phyloP scores from a whole-genome alignment of 2,329 filamentous ascomycete genomes.

The Apiospora arundinis region DNA sequence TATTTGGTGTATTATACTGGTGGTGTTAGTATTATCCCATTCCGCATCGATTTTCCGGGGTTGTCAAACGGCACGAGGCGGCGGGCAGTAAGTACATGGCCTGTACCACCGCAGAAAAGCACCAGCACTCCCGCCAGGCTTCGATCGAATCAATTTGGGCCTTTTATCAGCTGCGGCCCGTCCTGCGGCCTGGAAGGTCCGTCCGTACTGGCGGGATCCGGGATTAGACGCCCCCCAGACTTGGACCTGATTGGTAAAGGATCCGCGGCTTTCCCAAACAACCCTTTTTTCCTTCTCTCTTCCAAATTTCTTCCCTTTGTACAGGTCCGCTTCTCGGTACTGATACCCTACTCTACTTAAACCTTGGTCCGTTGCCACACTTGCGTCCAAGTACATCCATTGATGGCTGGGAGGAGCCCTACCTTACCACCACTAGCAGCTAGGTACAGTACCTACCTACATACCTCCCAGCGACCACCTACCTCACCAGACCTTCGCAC shows the following conservation, averaged over 20 bases:
- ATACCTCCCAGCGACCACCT: not conserved
- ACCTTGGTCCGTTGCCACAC: constrained; percentile 17
- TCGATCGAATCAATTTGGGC: constrained; percentile 37
- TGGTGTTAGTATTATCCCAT: not conserved
- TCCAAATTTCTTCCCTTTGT: not conserved
- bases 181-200: constrained; percentile 37
- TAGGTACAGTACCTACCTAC: not conserved
- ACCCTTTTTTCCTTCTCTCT: not conserved
- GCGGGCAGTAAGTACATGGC: not conserved
- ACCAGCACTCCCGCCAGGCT: not conserved
- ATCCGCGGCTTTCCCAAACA: constrained; percentile 30
- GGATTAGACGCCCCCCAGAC: constrained; percentile 36
- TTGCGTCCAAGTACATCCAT: constrained; percentile 1
- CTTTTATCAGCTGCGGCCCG: constrained; percentile 41
- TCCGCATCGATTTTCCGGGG: not conserved
- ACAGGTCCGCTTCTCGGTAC: constrained; percentile 3
- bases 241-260: constrained; percentile 38
- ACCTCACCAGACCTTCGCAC: too few species aligned
- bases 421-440: too few species aligned
- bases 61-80: constrained; percentile 3
- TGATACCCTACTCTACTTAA: constrained; percentile 1
- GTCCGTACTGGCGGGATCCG: constrained; percentile 40
- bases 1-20: not conserved
- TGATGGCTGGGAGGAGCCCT: not conserved
- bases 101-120: not conserved